Evolutionary conservation across 208 protist genomes (phyloP).

Genomic region (Blastocrithidia nonstop): DNA sequence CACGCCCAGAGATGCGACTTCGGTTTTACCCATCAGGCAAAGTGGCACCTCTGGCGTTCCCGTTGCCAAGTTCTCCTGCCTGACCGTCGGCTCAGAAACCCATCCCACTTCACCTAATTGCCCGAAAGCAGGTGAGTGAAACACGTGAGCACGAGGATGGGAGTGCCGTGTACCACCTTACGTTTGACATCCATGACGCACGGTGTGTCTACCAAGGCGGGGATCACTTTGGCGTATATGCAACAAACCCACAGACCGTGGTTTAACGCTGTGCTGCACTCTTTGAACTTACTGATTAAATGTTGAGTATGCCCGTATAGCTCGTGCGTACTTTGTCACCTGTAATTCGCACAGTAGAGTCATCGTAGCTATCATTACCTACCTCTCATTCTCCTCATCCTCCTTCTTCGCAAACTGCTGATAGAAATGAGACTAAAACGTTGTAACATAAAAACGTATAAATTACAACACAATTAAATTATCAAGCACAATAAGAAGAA

Average conservation of each 20-base stretch:
- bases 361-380: too few species aligned
- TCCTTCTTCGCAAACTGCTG: too few species aligned
- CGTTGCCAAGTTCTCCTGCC: too few species aligned
- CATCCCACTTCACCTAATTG: neutral
- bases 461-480: too few species aligned
- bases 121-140: neutral
- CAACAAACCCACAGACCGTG: conserved; percentile 55
- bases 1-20: too few species aligned
- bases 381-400: too few species aligned
- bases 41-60: too few species aligned
- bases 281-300: conserved; percentile 22
- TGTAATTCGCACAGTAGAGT: conserved; percentile 8
- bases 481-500: too few species aligned
- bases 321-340: conserved; percentile 18
- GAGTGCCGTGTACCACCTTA: conserved; percentile 21
- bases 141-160: neutral
- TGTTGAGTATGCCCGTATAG: conserved; percentile 30
- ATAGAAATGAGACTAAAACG: too few species aligned
- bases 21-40: too few species aligned
- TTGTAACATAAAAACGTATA: too few species aligned
- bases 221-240: conserved; percentile 87
- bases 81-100: too few species aligned
- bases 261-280: conserved; percentile 41
- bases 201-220: conserved; percentile 83
- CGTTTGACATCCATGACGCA: conserved; percentile 12